Evolutionary conservation across 768 basidiomycete genomes (phyloP).

Genomic region (Dentipellis sp.): DNA sequence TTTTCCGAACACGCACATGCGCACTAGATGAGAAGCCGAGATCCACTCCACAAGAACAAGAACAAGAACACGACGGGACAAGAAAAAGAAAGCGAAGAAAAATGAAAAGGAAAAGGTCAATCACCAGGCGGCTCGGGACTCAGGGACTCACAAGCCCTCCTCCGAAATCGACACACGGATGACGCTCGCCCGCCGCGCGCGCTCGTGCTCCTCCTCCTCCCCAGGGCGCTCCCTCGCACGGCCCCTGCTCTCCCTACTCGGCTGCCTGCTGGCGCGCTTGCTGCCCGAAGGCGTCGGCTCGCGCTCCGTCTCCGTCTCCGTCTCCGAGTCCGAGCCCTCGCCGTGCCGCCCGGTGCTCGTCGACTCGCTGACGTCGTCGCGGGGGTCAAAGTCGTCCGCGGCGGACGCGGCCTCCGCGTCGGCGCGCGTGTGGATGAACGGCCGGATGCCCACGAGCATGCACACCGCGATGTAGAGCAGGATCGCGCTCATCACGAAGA

Average conservation of each 20-base stretch:
- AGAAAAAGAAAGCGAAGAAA: neutral
- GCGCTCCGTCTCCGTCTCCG: no score
- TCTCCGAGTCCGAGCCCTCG: no score
- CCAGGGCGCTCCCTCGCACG: neutral
- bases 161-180: slow-evolving; percentile 1
- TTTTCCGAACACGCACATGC: no score
- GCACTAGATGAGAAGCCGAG: no score
- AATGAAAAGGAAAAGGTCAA: neutral
- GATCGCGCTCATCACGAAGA: slow-evolving; percentile 10
- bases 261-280: neutral
- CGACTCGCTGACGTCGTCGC: no score
- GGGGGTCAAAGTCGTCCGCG: no score
- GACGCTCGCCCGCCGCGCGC: neutral
- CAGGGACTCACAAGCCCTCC: neutral
- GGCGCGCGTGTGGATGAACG: slow-evolving; percentile 10
- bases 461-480: slow-evolving; percentile 10
- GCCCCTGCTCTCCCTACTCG: neutral
- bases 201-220: neutral
- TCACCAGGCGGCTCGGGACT: neutral
- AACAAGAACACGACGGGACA: neutral
- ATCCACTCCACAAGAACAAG: no score
- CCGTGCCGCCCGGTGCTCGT: no score
- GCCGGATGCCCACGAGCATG: slow-evolving; percentile 11
- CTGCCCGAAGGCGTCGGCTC: neutral
- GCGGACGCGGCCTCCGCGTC: neutral